Percentiles rank a stretch among this genome's conserved stretches.
These are phyloP conservation scores for Elsinoe ampelina DNA, from an alignment of 2,329 filamentous ascomycete genomes.

Conservation along the genomic window DNA sequence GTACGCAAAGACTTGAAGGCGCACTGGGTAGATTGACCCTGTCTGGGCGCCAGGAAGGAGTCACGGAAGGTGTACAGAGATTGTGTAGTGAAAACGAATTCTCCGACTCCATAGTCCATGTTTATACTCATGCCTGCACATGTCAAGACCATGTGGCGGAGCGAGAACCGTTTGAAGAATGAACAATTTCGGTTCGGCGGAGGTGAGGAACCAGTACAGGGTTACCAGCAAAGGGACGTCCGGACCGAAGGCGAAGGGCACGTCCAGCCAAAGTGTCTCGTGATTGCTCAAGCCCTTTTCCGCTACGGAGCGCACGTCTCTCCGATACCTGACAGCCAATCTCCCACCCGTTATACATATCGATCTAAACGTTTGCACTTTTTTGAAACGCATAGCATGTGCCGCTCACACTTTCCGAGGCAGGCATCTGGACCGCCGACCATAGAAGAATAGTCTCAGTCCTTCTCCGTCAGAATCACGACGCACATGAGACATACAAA, in stretches of 20 bases:
- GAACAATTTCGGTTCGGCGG: not conserved
- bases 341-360: not conserved
- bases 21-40: too few relatives aligned
- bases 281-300: slow-evolving; percentile 2
- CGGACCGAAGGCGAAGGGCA: not conserved
- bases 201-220: not conserved
- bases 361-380: slow-evolving; percentile 5
- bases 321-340: not conserved
- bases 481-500: slow-evolving; percentile 7
- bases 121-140: not conserved
- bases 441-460: not conserved
- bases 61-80: too few relatives aligned
- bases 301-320: not conserved
- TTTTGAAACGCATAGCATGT: slow-evolving; percentile 10
- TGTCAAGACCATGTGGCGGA: not conserved
- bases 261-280: not conserved
- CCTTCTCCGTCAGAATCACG: not conserved
- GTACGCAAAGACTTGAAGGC: too few relatives aligned
- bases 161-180: slow-evolving; percentile 6
- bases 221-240: not conserved
- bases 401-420: slow-evolving; percentile 7
- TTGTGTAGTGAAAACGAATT: too few relatives aligned
- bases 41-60: too few relatives aligned
- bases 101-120: too few relatives aligned
- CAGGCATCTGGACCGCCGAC: not conserved